Base-by-base conservation (phyloP, 2,329 filamentous ascomycete species). In the Boeremia exigua region DNA sequence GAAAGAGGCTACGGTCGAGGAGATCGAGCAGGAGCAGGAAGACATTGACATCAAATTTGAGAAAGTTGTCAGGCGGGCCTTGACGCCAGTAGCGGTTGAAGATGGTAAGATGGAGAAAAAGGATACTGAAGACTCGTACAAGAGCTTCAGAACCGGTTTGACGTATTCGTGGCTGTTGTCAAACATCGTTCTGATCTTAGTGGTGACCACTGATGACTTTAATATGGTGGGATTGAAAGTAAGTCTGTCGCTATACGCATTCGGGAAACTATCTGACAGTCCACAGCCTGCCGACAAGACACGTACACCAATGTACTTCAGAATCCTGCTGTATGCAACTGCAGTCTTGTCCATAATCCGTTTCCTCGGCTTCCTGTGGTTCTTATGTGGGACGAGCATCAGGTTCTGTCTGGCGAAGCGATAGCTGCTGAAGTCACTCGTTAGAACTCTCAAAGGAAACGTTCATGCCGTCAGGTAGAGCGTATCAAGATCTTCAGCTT, bases 21-120 rank as follows among this genome's bases (percentile, higher is more conserved):
- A 97, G 85, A 86, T 95, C 42, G 94, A 96, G 73, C 91, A 95
- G 79, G 91, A 94, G 30, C 94, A 97, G 78, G 93, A 94, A 68
- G 92, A 97, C 81, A 96, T 97, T 70, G 93, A 97, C 75, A 92
- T 89, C 69, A 90, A 96, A 74, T 97, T 97, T 68, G 93, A 96
- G 78, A 84, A 89, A 66, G 96, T 92, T 1, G 93, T 97, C 60
- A 92, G 93, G 80, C 90, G 94, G 69, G 93, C 92, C 1, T 19
- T 37, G 5, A 37, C 15, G 34, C 34, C 15, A 17, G 15, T 15
- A 6, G 5, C 32, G 14, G 15, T 3, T 6, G 32, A 34, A 9
- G 29, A 30, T 30, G 29, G 6, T 4, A 30, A 3, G 29, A 3
- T 12, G 11, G n/a, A 34, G n/a, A 34, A 15, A 34, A 34, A 15